Percentiles rank a stretch among this genome's conserved stretches.
Conservation (phyloP, 768 basidiomycete species). For the Hygrophorus pudorinus region DNA sequence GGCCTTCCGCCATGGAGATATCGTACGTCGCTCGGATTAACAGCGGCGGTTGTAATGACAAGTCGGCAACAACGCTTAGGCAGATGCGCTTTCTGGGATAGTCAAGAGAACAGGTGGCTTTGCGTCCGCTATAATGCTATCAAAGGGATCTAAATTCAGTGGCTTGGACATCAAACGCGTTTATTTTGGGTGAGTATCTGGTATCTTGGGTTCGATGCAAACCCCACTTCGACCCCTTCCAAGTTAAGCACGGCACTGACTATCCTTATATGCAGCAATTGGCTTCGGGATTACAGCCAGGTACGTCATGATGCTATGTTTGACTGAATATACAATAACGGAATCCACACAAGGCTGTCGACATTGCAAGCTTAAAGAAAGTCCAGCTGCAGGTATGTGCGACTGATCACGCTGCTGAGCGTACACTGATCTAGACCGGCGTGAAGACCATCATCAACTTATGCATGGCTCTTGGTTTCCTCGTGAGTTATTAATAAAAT, state of each 20-base stretch:
- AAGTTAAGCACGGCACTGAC: neutral
- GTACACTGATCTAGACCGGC: neutral
- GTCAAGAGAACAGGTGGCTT: constrained; percentile 44
- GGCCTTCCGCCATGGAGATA: constrained; percentile 86
- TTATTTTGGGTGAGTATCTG: constrained; percentile 55
- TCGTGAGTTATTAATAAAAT: constrained; percentile 34
- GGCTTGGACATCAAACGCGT: constrained; percentile 78
- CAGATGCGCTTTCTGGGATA: constrained; percentile 56
- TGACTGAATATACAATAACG: neutral
- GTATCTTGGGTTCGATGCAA: neutral
- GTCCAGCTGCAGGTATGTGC: constrained; percentile 51
- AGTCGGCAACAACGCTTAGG: constrained; percentile 31
- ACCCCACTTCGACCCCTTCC: neutral
- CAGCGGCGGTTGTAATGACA: constrained; percentile 13
- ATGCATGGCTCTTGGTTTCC: constrained; percentile 84
- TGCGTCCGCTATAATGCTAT: constrained; percentile 49
- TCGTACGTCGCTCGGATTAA: constrained; percentile 32
- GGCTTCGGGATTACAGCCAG: constrained; percentile 85
- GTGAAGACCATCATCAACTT: constrained; percentile 76
- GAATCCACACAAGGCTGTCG: constrained; percentile 47
- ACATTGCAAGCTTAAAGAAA: constrained; percentile 73
- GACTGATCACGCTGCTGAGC: neutral
- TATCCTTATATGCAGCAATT: constrained; percentile 41
- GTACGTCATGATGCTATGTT: constrained; percentile 18
- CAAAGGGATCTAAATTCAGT: constrained; percentile 60